These are phyloP conservation scores for Dothideomycetes sp. DNA, from an alignment of 2,329 filamentous ascomycete species.

Conservation along the genomic window DNA sequence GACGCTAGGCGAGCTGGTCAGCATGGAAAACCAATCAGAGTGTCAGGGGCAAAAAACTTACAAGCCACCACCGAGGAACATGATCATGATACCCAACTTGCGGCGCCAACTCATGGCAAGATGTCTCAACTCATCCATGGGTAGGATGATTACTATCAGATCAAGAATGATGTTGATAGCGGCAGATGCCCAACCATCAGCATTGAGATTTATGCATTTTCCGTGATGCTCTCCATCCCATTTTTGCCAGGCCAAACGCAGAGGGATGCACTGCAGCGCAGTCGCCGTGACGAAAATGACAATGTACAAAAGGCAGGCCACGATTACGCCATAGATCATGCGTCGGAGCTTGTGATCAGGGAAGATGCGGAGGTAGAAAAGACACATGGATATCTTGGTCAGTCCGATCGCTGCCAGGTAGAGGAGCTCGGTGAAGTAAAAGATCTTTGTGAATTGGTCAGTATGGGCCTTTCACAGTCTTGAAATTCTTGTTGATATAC, in stretches of 20 bases:
- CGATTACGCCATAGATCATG: constrained; percentile 21
- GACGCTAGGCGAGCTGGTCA: constrained; percentile 9
- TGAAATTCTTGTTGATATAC: not conserved
- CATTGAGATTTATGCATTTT: constrained; percentile 11
- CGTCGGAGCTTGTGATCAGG: constrained; percentile 23
- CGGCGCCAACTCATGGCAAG: constrained; percentile 13
- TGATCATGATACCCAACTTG: constrained; percentile 12
- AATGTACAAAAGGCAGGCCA: constrained; percentile 17
- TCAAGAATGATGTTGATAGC: constrained; percentile 15
- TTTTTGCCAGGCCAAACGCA: constrained; percentile 10
- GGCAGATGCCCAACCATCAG: constrained; percentile 11
- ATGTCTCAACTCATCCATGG: constrained; percentile 11
- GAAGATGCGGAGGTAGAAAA: constrained; percentile 29
- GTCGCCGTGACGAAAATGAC: constrained; percentile 8
- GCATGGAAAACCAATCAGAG: not conserved
- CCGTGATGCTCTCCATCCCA: constrained; percentile 3
- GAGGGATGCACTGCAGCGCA: constrained; percentile 11
- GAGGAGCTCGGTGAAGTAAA: constrained; percentile 16
- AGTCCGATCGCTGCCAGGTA: constrained; percentile 26
- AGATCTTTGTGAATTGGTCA: constrained; percentile 1
- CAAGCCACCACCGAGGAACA: constrained; percentile 16
- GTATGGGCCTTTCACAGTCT: not conserved
- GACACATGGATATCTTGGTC: constrained; percentile 27
- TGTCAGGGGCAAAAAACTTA: constrained; percentile 6
- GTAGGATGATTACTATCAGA: constrained; percentile 14